Base-by-base conservation (phyloP, 148 eudicot species). In the Silene uniflora region DNA sequence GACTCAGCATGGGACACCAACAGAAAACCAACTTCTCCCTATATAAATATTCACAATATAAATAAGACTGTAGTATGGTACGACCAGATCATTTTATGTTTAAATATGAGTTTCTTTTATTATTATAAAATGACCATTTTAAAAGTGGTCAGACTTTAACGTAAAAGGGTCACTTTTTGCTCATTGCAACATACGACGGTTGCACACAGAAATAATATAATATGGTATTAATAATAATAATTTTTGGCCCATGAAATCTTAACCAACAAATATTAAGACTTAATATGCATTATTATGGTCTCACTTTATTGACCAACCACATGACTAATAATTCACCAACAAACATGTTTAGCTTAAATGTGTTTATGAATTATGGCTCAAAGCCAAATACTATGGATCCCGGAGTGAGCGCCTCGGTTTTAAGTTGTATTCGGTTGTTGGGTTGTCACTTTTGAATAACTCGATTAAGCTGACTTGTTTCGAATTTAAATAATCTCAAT, bases 1-100 rank as follows among this genome's bases (percentile, higher is more conserved):
- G 87, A 85, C 77, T 85, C 82, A 82, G 87, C 85, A 76, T 80
- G 78, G 83, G 83, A 71, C 81, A 70, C 56, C 64, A 54, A 64
- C 75, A 52, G 66, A 64, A 78, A 78, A 73, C 81, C 52, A 72
- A 73, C 78, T 62, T 67, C 73, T 67, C 62, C 23, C 55, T 32
- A 32, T 32, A 1, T 2, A 2, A 3, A 32, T 32, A 1, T 32
- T 32, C 35, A 32, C 35, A 3, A 1, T 2, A 2, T 32, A 32
- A 2, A 32, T 5, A 2, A 32, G 4, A 3, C 4, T 4, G 35
- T 32, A 3, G 5, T 32, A 1, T 32, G 35, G 35, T 32, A 1
- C 35, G 35, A 32, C 4, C 35, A 32, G 35, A 32, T 4, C 35
- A 32, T 32, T 32, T 32, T 32, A 2, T 2, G 0, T 2, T 32